Evolutionary conservation across 1,139 yeast species (phyloP), one percentile per base, ranked within the genome.

Genomic region (Yamadazyma taylorii): DNA sequence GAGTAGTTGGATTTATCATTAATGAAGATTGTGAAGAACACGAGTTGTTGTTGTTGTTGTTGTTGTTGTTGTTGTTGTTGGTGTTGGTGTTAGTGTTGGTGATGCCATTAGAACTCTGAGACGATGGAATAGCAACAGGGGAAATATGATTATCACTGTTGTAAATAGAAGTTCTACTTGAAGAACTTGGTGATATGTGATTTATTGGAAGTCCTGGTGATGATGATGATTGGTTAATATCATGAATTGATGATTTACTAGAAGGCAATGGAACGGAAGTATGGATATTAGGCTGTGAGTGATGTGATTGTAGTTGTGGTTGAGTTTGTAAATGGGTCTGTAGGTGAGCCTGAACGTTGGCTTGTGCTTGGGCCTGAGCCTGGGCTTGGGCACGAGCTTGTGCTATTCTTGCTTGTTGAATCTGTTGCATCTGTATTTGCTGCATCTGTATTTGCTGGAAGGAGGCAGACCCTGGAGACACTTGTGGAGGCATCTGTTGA

Each of bases 361-460:
- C 16, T 12, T 12, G 16, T 13, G 6, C 17, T n/a, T 24, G 24
- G 28, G n/a, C 17, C 13, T 25, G 30, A 16, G 30, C 26, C 21
- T 31, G 33, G 10, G 33, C 21, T 23, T 43, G 42, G 9, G 30
- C 38, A 15, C 25, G 41, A 17, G 33, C 24, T 23, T 37, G 41
- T 17, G 24, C 31, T 26, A 24, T 34, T n/a, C 14, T 24, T 11
- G 33, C 21, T 14, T 17, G 24, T 17, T 17, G 22, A 19, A 19
- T 8, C 8, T 19, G 21, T 8, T 19, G 21, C 21, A 19, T 19
- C 21, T 19, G 21, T 19, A 19, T 5, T 8, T 19, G 21, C 21
- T 19, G 21, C 8, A 19, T 19, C 8, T 19, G 21, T 8, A 19
- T 19, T 19, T 19, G 21, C 8, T 19, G 21, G 5, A 19, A 19